phyloP scores from a whole-genome alignment of 305 asterid species.

The Solanum aculeatissimum region DNA sequence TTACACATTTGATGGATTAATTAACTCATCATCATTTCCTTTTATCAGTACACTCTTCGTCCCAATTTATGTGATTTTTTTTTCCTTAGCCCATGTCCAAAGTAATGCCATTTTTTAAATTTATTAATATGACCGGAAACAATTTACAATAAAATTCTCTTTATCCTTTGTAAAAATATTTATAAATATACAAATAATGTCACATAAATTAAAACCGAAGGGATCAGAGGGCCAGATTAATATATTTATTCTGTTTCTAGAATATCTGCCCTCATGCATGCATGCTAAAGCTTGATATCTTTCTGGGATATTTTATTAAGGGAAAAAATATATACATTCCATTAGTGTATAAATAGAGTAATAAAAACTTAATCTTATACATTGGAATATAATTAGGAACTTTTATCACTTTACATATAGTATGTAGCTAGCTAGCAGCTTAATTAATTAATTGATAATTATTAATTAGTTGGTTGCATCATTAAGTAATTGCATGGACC shows the following conservation, averaged over 20 bases:
- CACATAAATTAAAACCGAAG: neutral
- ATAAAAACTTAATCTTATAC: neutral
- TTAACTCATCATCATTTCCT: neutral
- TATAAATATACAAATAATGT: neutral
- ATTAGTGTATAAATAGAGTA: neutral
- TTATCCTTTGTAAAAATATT: neutral
- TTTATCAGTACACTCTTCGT: neutral
- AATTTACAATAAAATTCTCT: neutral
- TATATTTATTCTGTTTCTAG: neutral
- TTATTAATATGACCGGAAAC: neutral
- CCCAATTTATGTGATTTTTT: no score
- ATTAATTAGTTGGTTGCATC: constrained; percentile 26
- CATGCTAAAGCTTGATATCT: neutral
- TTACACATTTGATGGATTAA: neutral
- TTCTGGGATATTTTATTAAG: neutral
- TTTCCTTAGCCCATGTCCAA: no score
- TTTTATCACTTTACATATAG: neutral
- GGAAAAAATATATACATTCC: neutral
- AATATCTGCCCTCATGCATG: neutral
- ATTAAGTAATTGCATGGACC: constrained; percentile 80
- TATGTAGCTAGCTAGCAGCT: neutral
- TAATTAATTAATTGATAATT: neutral
- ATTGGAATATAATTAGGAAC: no score
- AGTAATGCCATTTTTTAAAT: no score
- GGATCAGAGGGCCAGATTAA: neutral